Conservation (phyloP, 768 basidiomycete genomes). For the Kwoniella sp. region DNA sequence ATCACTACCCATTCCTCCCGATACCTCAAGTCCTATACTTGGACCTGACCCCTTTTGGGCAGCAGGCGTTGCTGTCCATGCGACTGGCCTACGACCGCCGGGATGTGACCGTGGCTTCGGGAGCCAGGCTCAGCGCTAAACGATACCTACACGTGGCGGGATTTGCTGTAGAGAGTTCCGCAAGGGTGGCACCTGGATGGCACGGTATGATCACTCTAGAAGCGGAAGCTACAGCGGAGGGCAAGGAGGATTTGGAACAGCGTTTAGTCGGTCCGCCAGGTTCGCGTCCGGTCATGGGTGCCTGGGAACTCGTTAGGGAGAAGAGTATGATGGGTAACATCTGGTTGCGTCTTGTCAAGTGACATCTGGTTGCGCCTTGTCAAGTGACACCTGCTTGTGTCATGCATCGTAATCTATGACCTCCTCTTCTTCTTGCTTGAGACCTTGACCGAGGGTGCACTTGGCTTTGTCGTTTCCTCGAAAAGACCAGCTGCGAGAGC, state of each 20-base stretch:
- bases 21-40: conserved; percentile 44
- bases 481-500: conserved; percentile 14
- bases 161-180: conserved; percentile 30
- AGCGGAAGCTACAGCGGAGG: conserved; percentile 50
- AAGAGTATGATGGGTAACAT: conserved; percentile 47
- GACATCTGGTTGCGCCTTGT: conserved; percentile 47
- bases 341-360: conserved; percentile 43
- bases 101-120: conserved; percentile 45
- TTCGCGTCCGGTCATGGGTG: conserved; percentile 24
- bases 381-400: conserved; percentile 8
- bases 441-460: neutral
- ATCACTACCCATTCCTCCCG: conserved; percentile 47
- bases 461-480: neutral
- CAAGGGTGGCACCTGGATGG: conserved; percentile 37
- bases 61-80: conserved; percentile 28
- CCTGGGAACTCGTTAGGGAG: conserved; percentile 49
- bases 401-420: neutral
- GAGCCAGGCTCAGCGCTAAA: conserved; percentile 46
- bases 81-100: conserved; percentile 46
- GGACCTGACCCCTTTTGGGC: conserved; percentile 43
- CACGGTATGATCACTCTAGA: conserved; percentile 49
- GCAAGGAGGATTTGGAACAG: conserved; percentile 39
- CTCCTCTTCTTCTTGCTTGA: conserved; percentile 1
- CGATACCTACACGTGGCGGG: conserved; percentile 50
- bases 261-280: conserved; percentile 29